Base-by-base conservation (phyloP, 129 eudicot species). In the Mikania micrantha region DNA sequence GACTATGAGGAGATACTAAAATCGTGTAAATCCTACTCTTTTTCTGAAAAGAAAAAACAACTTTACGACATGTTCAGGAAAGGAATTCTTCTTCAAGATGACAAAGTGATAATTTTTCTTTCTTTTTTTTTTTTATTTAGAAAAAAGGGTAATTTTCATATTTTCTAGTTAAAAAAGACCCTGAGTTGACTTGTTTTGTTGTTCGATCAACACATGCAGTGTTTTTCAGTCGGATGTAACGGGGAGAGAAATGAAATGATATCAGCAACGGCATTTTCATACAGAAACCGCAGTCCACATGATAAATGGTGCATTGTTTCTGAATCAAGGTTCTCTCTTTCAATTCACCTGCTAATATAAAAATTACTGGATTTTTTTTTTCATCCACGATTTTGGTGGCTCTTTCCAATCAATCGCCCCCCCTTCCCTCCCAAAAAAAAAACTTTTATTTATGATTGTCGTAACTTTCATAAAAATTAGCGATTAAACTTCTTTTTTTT, bases 271-370 rank as follows among this genome's bases (percentile, higher is more conserved):
- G 39, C 28, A 27, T 54, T 69, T 15, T 35, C 64, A 2, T 68
- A 50, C 73, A 68, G 7, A 68, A 68, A 68, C 35, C 50, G 38
- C 6, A 7, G 19, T 10, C 28, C 25, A 53, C 54, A n/a, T 36
- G 40, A 36, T 53, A 54, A 36, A 5, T 69, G 74, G 74, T 48
- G n/a, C 9, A 22, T 5, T 3, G 3, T 36, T 53, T 45, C 63
- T 3, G 24, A 50, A 68, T 68, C 73, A 35, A 68, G 73, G 73
- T 67, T 66, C 44, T n/a, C n/a, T n/a, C n/a, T n/a, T n/a, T n/a
- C n/a, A n/a, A n/a, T n/a, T n/a, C n/a, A n/a, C n/a, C n/a, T n/a
- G n/a, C n/a, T n/a, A n/a, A n/a, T n/a, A n/a, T n/a, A n/a, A n/a
- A n/a, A n/a, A n/a, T n/a, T n/a, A n/a, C n/a, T n/a, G n/a, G n/a